A percentile compares a stretch with the other conserved stretches of the same genome.
Conservation (phyloP, 1,284 basidiomycete genomes). For the Tetrapyrgos nigripes region DNA sequence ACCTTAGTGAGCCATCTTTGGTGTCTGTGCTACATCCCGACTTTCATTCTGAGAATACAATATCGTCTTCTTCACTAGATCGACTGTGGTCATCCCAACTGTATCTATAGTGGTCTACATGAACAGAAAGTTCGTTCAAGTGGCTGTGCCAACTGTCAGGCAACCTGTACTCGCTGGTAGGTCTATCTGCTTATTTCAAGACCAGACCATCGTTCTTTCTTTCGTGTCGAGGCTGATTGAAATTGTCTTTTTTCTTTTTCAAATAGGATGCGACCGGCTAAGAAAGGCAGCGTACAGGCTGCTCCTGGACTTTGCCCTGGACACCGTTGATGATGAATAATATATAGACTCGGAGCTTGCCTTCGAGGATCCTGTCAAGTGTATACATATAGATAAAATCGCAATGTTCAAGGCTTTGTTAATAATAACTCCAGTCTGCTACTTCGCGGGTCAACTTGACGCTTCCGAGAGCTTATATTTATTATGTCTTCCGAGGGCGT, state of each 20-base stretch:
- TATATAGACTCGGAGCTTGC: no score
- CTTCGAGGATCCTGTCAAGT: no score
- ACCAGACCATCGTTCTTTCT: not conserved
- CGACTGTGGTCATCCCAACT: constrained; percentile 7
- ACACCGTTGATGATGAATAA: not conserved
- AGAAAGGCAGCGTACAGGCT: not conserved
- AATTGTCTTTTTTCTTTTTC: not conserved
- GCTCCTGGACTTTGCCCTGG: not conserved
- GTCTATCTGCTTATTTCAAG: not conserved
- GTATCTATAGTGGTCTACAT: constrained; percentile 7
- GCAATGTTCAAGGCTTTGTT: no score
- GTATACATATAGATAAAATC: no score
- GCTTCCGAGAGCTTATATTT: no score
- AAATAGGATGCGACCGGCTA: constrained; percentile 4
- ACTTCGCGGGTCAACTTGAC: no score
- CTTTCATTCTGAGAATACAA: not conserved
- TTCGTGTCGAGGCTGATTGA: not conserved
- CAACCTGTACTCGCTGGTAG: constrained; percentile 13
- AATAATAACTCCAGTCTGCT: no score
- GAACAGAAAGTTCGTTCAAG: not conserved
- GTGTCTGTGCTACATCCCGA: constrained; percentile 1
- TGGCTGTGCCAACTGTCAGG: constrained; percentile 10
- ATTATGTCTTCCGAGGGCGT: no score
- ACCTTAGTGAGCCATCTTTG: not conserved
- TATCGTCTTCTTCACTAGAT: not conserved